These are phyloP conservation scores for Hymenoscyphus salicellus DNA, from an alignment of 2,329 filamentous ascomycete genomes.

Conservation along the genomic window DNA sequence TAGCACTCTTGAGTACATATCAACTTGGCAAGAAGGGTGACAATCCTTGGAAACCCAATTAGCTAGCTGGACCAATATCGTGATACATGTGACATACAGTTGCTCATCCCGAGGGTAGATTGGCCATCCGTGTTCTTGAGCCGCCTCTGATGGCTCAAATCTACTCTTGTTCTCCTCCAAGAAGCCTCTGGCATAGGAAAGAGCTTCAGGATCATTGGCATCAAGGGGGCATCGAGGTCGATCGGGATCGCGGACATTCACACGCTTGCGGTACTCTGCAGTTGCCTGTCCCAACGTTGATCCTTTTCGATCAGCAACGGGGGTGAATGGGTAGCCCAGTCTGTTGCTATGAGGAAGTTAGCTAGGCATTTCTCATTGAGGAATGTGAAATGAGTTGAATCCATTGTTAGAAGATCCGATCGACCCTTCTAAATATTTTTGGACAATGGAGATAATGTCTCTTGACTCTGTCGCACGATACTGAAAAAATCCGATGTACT, in stretches of 20 bases:
- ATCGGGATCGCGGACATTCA: background rate
- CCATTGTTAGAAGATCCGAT: background rate
- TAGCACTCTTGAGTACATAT: conserved; percentile 9
- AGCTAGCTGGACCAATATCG: background rate
- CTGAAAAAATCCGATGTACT: too few relatives aligned
- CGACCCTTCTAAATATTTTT: too few relatives aligned
- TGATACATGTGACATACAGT: conserved; percentile 3
- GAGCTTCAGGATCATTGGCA: background rate
- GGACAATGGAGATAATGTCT: too few relatives aligned
- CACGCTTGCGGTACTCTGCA: background rate
- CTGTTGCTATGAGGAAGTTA: background rate
- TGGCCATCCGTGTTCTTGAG: conserved; percentile 9
- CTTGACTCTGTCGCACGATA: too few relatives aligned
- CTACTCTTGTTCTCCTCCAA: background rate
- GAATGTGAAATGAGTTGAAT: background rate
- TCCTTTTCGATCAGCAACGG: background rate
- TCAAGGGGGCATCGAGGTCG: conserved; percentile 2
- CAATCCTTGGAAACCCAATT: conserved; percentile 4
- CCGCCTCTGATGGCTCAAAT: background rate
- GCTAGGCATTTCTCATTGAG: background rate
- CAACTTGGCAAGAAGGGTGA: background rate
- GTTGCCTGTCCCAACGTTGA: background rate
- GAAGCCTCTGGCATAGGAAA: conserved; percentile 1
- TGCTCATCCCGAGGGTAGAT: conserved; percentile 6
- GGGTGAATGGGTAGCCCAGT: background rate